Percentiles rank a stretch among this genome's conserved stretches.
phyloP scores from a whole-genome alignment of 1,284 basidiomycete genomes.

The Boletus albobrunnescens region DNA sequence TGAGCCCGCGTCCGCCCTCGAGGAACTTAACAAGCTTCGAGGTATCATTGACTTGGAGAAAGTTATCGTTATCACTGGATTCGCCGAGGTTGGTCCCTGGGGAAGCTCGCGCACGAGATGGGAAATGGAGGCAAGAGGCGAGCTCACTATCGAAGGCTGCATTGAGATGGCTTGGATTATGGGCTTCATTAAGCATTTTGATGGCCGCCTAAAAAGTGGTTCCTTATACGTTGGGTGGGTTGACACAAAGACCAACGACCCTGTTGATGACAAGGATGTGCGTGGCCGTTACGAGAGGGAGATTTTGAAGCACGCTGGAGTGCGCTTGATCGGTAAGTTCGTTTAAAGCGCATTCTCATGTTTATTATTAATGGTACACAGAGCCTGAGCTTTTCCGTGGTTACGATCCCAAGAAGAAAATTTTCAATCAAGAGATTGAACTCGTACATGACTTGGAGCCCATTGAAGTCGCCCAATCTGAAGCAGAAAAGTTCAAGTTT shows the following conservation, averaged over 20 bases:
- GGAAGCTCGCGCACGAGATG: slow-evolving; percentile 97
- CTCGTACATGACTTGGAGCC: slow-evolving; percentile 96
- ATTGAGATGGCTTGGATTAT: slow-evolving; percentile 99
- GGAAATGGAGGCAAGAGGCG: slow-evolving; percentile 96
- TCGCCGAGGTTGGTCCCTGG: slow-evolving; percentile 98
- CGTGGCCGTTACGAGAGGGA: slow-evolving; percentile 93
- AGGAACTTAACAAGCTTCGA: slow-evolving; percentile 72
- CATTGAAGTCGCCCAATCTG: slow-evolving; percentile 86
- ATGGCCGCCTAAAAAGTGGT: slow-evolving; percentile 91
- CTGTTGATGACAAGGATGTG: slow-evolving; percentile 98
- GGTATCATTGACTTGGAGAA: slow-evolving; percentile 94
- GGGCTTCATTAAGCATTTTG: slow-evolving; percentile 98
- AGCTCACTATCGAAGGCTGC: slow-evolving; percentile 94
- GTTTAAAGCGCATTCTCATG: neutral
- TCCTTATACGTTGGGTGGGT: slow-evolving; percentile 97
- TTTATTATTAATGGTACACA: slow-evolving; percentile 32
- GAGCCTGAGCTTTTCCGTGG: slow-evolving; percentile 97
- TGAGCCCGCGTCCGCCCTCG: slow-evolving; percentile 61
- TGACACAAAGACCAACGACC: slow-evolving; percentile 89
- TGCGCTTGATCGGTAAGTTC: slow-evolving; percentile 83
- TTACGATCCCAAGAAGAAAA: slow-evolving; percentile 96
- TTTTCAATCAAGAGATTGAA: slow-evolving; percentile 96
- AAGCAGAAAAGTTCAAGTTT: slow-evolving; percentile 93
- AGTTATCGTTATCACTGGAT: slow-evolving; percentile 93
- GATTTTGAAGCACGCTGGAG: slow-evolving; percentile 88